These are phyloP conservation scores for Hemisphaericaspora lyxosophila DNA, from an alignment of 1,139 yeast species.

Conservation along the genomic window DNA sequence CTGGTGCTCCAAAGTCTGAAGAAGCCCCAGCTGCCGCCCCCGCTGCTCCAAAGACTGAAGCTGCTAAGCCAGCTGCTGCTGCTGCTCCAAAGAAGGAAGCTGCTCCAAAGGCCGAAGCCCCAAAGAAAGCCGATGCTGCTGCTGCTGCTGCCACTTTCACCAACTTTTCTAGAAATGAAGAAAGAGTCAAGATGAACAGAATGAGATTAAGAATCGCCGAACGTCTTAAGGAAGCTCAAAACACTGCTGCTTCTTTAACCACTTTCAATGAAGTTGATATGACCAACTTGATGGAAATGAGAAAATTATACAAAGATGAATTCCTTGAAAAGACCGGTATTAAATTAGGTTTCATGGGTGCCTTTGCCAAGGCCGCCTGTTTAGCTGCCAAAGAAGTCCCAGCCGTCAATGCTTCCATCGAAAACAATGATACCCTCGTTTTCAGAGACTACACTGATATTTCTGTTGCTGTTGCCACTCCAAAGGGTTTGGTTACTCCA, in stretches of 20 bases:
- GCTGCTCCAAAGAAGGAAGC: constrained; percentile 26
- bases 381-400: constrained; percentile 95
- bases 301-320: constrained; percentile 96
- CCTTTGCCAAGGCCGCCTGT: constrained; percentile 90
- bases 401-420: constrained; percentile 93
- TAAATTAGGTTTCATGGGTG: constrained; percentile 99
- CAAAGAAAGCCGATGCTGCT: constrained; percentile 26
- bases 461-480: constrained; percentile 97
- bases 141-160: constrained; percentile 50
- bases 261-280: constrained; percentile 98
- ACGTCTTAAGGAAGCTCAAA: constrained; percentile 98
- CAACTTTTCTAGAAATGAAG: constrained; percentile 78
- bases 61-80: constrained; percentile 58
- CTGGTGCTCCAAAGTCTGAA: constrained; percentile 36
- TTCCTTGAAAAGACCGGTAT: constrained; percentile 89
- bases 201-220: constrained; percentile 99
- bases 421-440: constrained; percentile 87
- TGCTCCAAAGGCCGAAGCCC: constrained; percentile 26
- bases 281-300: constrained; percentile 89
- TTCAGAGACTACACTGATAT: constrained; percentile 96
- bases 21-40: constrained; percentile 5
- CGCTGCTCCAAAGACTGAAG: constrained; percentile 32
- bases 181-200: constrained; percentile 97
- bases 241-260: constrained; percentile 97
- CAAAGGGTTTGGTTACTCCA: constrained; percentile 98